These are phyloP conservation scores for Luzula sylvatica DNA, from an alignment of 176 grass and related monocot species.

Conservation along the genomic window DNA sequence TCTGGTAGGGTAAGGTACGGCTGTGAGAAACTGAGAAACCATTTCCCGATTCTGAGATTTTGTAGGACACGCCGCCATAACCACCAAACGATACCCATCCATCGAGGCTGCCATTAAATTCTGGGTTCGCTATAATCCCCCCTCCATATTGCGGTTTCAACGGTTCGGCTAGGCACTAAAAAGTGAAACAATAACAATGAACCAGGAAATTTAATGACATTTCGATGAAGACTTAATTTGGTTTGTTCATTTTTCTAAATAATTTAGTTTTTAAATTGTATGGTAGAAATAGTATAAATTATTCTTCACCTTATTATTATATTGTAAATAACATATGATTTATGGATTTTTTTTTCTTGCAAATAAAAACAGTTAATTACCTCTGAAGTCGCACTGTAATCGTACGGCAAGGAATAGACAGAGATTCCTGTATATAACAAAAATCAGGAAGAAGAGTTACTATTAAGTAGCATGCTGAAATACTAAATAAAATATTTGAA, in stretches of 20 bases:
- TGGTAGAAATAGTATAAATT: too few species aligned
- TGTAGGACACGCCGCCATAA: constrained; percentile 19
- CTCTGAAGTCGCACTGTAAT: constrained; percentile 57
- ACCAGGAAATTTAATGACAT: too few species aligned
- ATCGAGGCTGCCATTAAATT: constrained; percentile 41
- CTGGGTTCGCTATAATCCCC: constrained; percentile 63
- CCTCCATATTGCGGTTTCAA: constrained; percentile 58
- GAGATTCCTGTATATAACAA: constrained; percentile 16
- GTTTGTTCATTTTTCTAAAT: too few species aligned
- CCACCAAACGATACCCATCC: constrained; percentile 58
- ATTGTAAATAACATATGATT: too few species aligned
- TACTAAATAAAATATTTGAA: too few species aligned
- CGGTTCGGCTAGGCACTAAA: constrained; percentile 58
- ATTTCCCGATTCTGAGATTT: constrained; percentile 40
- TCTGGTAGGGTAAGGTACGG: constrained; percentile 43
- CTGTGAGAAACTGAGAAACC: constrained; percentile 26
- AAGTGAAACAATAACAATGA: too few species aligned
- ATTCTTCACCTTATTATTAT: too few species aligned
- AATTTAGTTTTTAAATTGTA: too few species aligned
- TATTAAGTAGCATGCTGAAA: too few species aligned
- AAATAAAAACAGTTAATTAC: constrained; percentile 20
- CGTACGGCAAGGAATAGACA: constrained; percentile 41
- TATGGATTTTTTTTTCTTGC: too few species aligned
- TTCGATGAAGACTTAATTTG: too few species aligned
- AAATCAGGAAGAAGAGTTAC: constrained; percentile 15